Evolutionary conservation across 1,284 basidiomycete species (phyloP), one percentile per base, ranked within the genome.

Genomic region (Malassezia sp.): DNA sequence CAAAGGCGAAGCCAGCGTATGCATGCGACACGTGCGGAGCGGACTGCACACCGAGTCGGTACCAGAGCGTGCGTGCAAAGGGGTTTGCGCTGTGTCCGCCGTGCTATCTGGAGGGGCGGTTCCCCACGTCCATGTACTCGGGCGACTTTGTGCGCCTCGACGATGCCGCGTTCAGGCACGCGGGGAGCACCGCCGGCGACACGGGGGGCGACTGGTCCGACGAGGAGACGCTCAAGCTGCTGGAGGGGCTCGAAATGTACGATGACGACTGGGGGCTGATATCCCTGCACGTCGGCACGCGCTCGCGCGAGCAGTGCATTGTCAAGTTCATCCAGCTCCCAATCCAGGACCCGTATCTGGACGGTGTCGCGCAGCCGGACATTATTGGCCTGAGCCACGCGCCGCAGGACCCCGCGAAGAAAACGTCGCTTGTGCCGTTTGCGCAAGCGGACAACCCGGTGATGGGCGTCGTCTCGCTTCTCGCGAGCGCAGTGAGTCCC

Each of bases 161-260:
- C 32, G 72, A 75, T 37, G 45, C 57, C 12, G 68, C 71, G 12
- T 76, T 76, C 70, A 76, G 76, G 53, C 64, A 68, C 17, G 48
- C 54, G 6, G 61, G 59, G 23, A 76, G 73, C 2, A 71, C 75
- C 2, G 59, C 69, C 10, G 69, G 77, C 34, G 74, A 73, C 4
- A 73, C 71, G 8, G 77, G 78, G 33, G 79, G 82, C 56, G 81
- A 83, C 56, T 97, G 93, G 93, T 78, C 80, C 4, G 89, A 95
- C 69, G 83, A 89, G 67, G 93, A 97, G 72, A 78, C 84, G 15
- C 73, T 97, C 11, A 73, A 86, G 2, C 75, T 99, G 12, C 77
- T 97, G 15, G 91, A 97, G 72, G 93, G 83, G 14, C 79, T 97
- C 40, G 91, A 99, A 73, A 91, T 97, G 86, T 89, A 83, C 71